Percentiles rank a stretch among this genome's conserved stretches.
phyloP scores from a whole-genome alignment of 1,284 basidiomycete genomes.

The Stygiomarasmius scandens region DNA sequence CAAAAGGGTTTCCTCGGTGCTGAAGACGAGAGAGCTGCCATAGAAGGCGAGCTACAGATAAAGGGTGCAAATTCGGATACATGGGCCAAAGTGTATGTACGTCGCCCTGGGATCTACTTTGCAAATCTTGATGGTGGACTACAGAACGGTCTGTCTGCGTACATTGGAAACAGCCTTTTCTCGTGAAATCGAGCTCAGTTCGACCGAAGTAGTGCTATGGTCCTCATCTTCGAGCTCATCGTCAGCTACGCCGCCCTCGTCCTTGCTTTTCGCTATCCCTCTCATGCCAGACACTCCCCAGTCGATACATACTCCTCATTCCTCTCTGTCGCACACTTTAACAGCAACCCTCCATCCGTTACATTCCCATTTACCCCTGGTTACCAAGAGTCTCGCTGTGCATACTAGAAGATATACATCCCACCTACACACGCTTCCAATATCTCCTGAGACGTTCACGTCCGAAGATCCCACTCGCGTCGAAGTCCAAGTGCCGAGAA shows the following conservation, averaged over 20 bases:
- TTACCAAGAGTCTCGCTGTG: constrained; percentile 62
- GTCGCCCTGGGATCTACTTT: not conserved
- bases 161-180: constrained; percentile 66
- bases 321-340: constrained; percentile 66
- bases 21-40: constrained; percentile 74
- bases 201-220: constrained; percentile 55
- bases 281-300: constrained; percentile 75
- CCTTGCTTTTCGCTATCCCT: constrained; percentile 77
- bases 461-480: constrained; percentile 66
- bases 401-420: constrained; percentile 76
- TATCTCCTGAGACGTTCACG: constrained; percentile 59
- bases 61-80: constrained; percentile 60
- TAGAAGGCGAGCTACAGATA: constrained; percentile 82
- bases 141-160: constrained; percentile 64
- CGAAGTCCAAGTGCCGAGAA: constrained; percentile 70
- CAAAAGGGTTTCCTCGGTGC: constrained; percentile 81
- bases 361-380: constrained; percentile 38
- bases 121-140: constrained; percentile 10
- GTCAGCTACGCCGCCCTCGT: constrained; percentile 50
- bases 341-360: constrained; percentile 64
- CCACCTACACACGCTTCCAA: constrained; percentile 54
- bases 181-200: constrained; percentile 65
- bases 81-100: constrained; percentile 68
- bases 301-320: constrained; percentile 70
- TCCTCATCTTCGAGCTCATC: constrained; percentile 36